These are phyloP conservation scores for Globisporangium cystogenes DNA, from an alignment of 352 stramenopile species.

Conservation along the genomic window DNA sequence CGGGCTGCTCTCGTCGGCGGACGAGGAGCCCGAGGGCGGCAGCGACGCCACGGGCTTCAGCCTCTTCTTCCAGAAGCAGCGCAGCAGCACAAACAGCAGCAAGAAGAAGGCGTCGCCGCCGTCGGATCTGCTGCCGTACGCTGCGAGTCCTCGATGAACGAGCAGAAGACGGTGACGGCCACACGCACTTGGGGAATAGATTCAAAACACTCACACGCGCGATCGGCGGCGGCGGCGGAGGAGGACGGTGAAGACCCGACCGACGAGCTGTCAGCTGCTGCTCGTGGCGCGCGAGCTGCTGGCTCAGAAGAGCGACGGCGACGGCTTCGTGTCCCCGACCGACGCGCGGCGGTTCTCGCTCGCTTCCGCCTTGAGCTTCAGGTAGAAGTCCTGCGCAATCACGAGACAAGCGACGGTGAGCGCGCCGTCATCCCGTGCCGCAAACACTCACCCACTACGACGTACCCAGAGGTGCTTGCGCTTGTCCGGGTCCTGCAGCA, in stretches of 20 bases:
- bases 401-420: slow-evolving; percentile 7
- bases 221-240: not conserved
- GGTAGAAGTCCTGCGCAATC: slow-evolving; percentile 54
- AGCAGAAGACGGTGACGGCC: not conserved
- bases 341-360: slow-evolving; percentile 14
- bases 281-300: not conserved
- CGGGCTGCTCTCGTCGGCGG: slow-evolving; percentile 19
- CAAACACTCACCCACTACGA: slow-evolving; percentile 5
- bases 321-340: slow-evolving; percentile 22
- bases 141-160: slow-evolving; percentile 7
- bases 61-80: slow-evolving; percentile 4
- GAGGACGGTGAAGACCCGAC: not conserved
- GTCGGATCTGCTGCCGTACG: slow-evolving; percentile 1
- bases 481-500: slow-evolving; percentile 80
- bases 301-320: slow-evolving; percentile 67
- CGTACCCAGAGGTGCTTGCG: slow-evolving; percentile 79
- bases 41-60: slow-evolving; percentile 3
- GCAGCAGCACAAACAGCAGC: slow-evolving; percentile 4
- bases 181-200: not conserved
- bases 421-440: not conserved
- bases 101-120: slow-evolving; percentile 1
- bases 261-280: not conserved
- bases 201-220: not conserved
- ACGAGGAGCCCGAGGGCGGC: not conserved
- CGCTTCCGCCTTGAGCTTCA: slow-evolving; percentile 61